Evolutionary conservation across 192 early-diverging fungal species (phyloP).

Genomic region (Coemansia sp.): DNA sequence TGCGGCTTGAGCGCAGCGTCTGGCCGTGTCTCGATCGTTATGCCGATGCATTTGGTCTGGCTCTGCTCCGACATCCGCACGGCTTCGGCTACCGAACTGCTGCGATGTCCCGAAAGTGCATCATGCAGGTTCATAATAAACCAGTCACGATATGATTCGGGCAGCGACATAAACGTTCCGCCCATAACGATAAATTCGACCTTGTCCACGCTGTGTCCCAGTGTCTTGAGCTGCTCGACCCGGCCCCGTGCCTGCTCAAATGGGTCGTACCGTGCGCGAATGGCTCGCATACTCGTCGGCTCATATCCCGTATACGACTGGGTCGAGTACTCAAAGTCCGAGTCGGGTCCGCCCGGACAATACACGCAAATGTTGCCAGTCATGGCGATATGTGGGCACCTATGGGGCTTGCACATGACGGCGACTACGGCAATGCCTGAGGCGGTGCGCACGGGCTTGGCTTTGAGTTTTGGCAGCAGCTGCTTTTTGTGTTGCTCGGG

Average conservation of each 20-base stretch:
- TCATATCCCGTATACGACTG: conserved; percentile 99
- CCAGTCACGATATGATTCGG: conserved; percentile 95
- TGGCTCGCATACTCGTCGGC: conserved; percentile 98
- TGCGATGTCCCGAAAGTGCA: conserved; percentile 88
- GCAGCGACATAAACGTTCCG: conserved; percentile 97
- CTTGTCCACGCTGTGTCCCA: conserved; percentile 97
- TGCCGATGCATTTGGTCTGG: conserved; percentile 96
- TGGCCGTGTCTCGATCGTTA: conserved; percentile 98
- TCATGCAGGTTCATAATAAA: conserved; percentile 97
- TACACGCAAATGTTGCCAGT: conserved; percentile 99
- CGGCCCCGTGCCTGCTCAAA: conserved; percentile 93
- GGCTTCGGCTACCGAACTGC: conserved; percentile 94
- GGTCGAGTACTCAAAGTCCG: conserved; percentile 99
- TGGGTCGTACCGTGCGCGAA: conserved; percentile 96
- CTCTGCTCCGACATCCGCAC: conserved; percentile 96
- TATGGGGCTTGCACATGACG: conserved; percentile 77
- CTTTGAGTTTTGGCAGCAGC: conserved; percentile 86
- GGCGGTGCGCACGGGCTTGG: conserved; percentile 96
- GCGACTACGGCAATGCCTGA: conserved; percentile 54
- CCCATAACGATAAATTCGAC: conserved; percentile 99
- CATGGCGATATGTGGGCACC: conserved; percentile 98
- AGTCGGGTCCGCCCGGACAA: conserved; percentile 98
- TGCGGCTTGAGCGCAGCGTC: conserved; percentile 99
- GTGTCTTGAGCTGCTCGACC: conserved; percentile 87
- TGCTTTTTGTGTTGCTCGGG: conserved; percentile 85